These are phyloP conservation scores for Xylaria bambusicola DNA, from an alignment of 495 filamentous ascomycete species.

Conservation along the genomic window DNA sequence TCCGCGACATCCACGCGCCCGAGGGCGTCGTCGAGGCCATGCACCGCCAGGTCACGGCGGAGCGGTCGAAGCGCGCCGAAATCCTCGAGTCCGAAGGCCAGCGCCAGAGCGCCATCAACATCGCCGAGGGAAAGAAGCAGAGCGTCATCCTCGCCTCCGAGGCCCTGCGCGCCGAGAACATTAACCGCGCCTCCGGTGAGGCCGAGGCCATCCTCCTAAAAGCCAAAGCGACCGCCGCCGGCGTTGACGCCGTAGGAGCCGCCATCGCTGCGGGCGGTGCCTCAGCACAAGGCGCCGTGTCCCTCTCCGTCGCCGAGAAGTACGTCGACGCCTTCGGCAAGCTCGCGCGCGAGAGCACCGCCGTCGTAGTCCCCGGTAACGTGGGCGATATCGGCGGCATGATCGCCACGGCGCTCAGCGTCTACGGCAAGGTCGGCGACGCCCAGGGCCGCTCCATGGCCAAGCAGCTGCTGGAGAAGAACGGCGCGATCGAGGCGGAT, in stretches of 20 bases:
- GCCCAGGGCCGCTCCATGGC: slow-evolving; percentile 73
- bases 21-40: slow-evolving; percentile 91
- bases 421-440: slow-evolving; percentile 91
- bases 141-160: slow-evolving; percentile 93
- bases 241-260: slow-evolving; percentile 81
- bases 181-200: slow-evolving; percentile 89
- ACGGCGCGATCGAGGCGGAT: slow-evolving; percentile 16
- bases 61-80: slow-evolving; percentile 94
- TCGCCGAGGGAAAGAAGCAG: slow-evolving; percentile 95
- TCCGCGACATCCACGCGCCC: slow-evolving; percentile 95
- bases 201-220: slow-evolving; percentile 87
- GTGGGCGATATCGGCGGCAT: slow-evolving; percentile 96
- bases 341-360: slow-evolving; percentile 89
- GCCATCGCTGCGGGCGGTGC: slow-evolving; percentile 70
- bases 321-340: slow-evolving; percentile 95
- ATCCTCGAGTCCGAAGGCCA: slow-evolving; percentile 96
- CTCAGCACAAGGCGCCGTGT: slow-evolving; percentile 78
- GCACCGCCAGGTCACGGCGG: slow-evolving; percentile 96
- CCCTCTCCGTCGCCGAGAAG: slow-evolving; percentile 89
- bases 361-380: slow-evolving; percentile 93
- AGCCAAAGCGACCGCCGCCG: slow-evolving; percentile 81
- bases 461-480: slow-evolving; percentile 45
- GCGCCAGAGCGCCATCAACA: slow-evolving; percentile 95
- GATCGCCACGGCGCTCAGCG: slow-evolving; percentile 94
- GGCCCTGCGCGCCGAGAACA: slow-evolving; percentile 84